phyloP scores from a whole-genome alignment of 2,329 filamentous ascomycete species.

The Ilyonectria robusta region DNA sequence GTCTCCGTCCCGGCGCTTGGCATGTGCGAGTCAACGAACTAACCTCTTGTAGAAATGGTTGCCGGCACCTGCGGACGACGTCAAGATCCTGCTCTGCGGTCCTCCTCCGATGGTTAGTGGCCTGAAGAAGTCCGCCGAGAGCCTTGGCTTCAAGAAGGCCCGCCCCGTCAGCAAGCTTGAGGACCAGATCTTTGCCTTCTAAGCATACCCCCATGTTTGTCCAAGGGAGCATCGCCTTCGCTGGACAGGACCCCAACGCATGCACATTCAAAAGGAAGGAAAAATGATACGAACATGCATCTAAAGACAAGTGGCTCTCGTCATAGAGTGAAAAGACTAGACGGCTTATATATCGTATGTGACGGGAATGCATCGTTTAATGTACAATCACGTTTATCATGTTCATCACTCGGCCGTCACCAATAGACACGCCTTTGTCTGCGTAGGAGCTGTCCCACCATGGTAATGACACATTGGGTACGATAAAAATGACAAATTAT shows the following conservation, averaged over 20 bases:
- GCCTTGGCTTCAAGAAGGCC: slow-evolving; percentile 92
- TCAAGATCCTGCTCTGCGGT: slow-evolving; percentile 95
- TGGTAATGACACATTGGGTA: slow-evolving; percentile 1
- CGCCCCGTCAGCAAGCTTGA: slow-evolving; percentile 96
- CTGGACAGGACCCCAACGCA: not conserved
- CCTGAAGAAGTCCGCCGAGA: slow-evolving; percentile 95
- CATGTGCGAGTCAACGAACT: slow-evolving; percentile 28
- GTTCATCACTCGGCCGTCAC: not conserved
- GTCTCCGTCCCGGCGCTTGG: slow-evolving; percentile 40
- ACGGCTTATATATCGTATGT: slow-evolving; percentile 3
- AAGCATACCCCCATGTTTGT: slow-evolving; percentile 36
- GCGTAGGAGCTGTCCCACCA: not conserved
- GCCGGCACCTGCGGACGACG: slow-evolving; percentile 85
- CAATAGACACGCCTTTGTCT: slow-evolving; percentile 1
- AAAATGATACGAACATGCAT: slow-evolving; percentile 2
- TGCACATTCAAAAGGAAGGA: slow-evolving; percentile 5
- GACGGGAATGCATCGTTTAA: slow-evolving; percentile 3
- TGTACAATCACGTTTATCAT: slow-evolving; percentile 13
- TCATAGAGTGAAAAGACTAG: not conserved
- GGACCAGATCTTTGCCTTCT: slow-evolving; percentile 97
- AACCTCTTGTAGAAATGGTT: slow-evolving; percentile 74
- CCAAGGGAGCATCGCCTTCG: not conserved
- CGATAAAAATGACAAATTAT: slow-evolving; percentile 18
- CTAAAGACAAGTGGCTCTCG: not conserved
- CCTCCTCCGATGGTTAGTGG: slow-evolving; percentile 97